Base-by-base conservation (phyloP, 305 asterid genomes). In the Fraxinus baroniana region DNA sequence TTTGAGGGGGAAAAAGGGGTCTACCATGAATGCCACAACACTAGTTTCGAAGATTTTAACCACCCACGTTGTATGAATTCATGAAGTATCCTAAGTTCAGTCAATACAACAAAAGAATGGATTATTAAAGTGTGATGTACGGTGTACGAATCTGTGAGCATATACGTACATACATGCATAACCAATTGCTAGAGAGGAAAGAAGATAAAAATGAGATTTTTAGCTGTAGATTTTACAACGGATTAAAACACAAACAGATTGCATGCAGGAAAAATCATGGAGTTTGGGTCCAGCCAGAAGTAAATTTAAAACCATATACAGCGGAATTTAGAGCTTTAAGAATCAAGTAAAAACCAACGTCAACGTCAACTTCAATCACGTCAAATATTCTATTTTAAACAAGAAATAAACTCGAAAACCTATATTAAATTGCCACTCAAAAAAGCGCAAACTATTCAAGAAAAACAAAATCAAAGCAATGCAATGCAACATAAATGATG, bases 181-280 rank as follows among this genome's bases (percentile, higher is more conserved):
- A 5, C 39, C 39, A 35, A 35, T 35, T 35, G 39, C 39, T 35
- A 35, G 39, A 35, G 39, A 35, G 39, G 39, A 35, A 35, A 35
- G 4, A 22, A 4, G 78, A 39, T 35, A 76, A 70, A 76, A 71
- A 37, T 20, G 13, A 71, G 55, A 9, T 22, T 18, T 18, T 5
- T 20, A 41, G n/a, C 44, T 22, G 33, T 41, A 73, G 39, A 75
- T 41, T 74, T 74, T 76, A 81, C 18, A 33, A 52, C 62, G 10
- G 81, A 75, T 73, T 37, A 73, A 71, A 70, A 74, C n/a, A 85
- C 89, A 87, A 88, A 86, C 90, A 90, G 89, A 85, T 84, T 83
- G 87, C 92, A 86, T 85, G 97, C 90, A 87, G 9, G 32, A 55
- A 74, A 81, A 78, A 60, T 36, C 68, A 57, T n/a, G 39, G 18